Evolutionary conservation across 1,139 yeast species (phyloP).

Genomic region (Scheffersomyces illinoinensis): DNA sequence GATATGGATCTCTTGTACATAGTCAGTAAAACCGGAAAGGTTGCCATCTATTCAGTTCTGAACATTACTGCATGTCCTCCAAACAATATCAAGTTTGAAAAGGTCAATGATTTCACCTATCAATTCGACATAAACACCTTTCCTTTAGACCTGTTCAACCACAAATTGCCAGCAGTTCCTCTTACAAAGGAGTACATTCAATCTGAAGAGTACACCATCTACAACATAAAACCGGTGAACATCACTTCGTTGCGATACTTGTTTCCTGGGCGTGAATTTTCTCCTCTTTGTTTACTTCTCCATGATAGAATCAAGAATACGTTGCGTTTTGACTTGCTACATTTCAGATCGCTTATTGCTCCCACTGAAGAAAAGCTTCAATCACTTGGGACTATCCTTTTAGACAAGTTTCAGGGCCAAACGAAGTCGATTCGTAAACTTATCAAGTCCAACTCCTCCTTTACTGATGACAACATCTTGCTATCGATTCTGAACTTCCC

Average conservation of each 20-base stretch:
- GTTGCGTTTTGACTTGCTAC: slow-evolving; percentile 28
- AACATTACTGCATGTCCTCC: slow-evolving; percentile 55
- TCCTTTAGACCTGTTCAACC: slow-evolving; percentile 1
- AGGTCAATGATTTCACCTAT: slow-evolving; percentile 3
- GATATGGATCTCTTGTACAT: slow-evolving; percentile 58
- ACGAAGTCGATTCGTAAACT: slow-evolving; percentile 72
- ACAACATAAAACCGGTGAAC: slow-evolving; percentile 23
- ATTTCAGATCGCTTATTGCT: slow-evolving; percentile 9
- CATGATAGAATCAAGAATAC: slow-evolving; percentile 44
- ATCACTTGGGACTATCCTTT: slow-evolving; percentile 12
- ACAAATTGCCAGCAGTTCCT: background rate
- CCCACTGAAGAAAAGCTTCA: background rate
- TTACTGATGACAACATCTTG: slow-evolving; percentile 26
- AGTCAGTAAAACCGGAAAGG: slow-evolving; percentile 43
- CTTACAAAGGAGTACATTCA: background rate
- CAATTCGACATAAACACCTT: slow-evolving; percentile 2
- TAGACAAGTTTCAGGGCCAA: slow-evolving; percentile 77
- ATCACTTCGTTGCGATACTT: slow-evolving; percentile 23
- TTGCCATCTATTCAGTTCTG: slow-evolving; percentile 50
- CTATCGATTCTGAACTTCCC: slow-evolving; percentile 45
- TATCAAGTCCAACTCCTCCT: slow-evolving; percentile 52
- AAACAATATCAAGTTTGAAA: slow-evolving; percentile 28
- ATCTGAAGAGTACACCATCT: slow-evolving; percentile 15
- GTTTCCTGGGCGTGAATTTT: slow-evolving; percentile 9
- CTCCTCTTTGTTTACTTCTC: slow-evolving; percentile 26